Conservation (phyloP, 129 eudicot genomes). For the Erigeron canadensis region DNA sequence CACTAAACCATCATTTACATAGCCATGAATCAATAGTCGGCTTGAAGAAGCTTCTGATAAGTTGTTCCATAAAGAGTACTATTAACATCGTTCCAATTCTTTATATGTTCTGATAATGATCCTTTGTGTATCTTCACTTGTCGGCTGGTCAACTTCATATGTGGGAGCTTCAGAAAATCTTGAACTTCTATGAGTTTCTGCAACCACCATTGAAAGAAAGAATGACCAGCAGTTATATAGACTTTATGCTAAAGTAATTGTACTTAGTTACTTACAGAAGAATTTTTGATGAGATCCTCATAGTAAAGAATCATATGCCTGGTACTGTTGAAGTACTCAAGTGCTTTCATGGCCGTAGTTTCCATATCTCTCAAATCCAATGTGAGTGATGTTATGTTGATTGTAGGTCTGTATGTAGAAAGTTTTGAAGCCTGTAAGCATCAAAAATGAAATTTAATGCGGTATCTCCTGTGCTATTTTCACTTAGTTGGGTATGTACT, state of each 20-base stretch:
- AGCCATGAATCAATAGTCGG: constrained; percentile 47
- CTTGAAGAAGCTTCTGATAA: constrained; percentile 61
- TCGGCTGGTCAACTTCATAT: constrained; percentile 52
- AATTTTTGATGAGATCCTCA: constrained; percentile 69
- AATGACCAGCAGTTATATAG: not conserved
- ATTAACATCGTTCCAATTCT: constrained; percentile 65
- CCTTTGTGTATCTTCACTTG: constrained; percentile 90
- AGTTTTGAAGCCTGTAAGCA: constrained; percentile 66
- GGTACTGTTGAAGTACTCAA: constrained; percentile 57
- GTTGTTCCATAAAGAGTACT: constrained; percentile 62
- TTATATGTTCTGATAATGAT: constrained; percentile 57
- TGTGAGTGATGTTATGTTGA: constrained; percentile 53
- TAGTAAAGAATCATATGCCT: constrained; percentile 64
- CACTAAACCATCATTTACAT: constrained; percentile 24
- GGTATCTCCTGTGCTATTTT: not conserved
- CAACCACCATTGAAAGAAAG: constrained; percentile 14
- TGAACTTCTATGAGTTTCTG: constrained; percentile 69
- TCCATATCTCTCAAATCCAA: constrained; percentile 64
- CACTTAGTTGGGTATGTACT: not conserved
- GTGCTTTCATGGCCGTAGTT: constrained; percentile 47
- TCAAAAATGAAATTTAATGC: not conserved
- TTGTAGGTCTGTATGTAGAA: constrained; percentile 61
- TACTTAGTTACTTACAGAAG: constrained; percentile 67
- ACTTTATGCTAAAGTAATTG: constrained; percentile 6
- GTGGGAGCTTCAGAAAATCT: constrained; percentile 59